A percentile compares a stretch with the other conserved stretches of the same genome.
phyloP scores from a whole-genome alignment of 352 stramenopile genomes.

The Globisporangium cystogenes region DNA sequence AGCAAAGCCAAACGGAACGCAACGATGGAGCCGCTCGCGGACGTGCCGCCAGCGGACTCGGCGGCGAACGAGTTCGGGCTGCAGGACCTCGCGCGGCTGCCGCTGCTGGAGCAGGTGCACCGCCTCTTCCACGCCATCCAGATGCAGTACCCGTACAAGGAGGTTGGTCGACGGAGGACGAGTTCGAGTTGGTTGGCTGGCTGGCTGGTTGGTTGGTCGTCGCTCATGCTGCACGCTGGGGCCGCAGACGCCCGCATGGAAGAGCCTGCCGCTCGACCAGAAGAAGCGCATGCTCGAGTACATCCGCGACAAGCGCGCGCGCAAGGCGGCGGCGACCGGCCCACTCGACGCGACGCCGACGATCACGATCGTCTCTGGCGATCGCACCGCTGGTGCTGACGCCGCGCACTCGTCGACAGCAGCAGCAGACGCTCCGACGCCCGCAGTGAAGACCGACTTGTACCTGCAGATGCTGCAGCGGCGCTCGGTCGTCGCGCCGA shows the following conservation, averaged over 20 bases:
- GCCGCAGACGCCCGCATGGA: constrained; percentile 65
- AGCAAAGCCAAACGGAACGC: too few species aligned
- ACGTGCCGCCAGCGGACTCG: constrained; percentile 8
- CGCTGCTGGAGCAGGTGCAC: constrained; percentile 81
- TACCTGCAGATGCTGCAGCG: constrained; percentile 83
- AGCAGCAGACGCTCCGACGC: not conserved
- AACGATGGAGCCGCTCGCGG: not conserved
- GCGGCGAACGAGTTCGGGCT: constrained; percentile 69
- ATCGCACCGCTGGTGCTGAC: not conserved
- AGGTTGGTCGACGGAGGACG: constrained; percentile 24
- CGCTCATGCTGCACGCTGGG: not conserved
- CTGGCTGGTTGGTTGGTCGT: not conserved
- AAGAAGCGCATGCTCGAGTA: constrained; percentile 81
- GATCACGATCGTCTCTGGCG: not conserved
- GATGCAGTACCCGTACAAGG: constrained; percentile 75
- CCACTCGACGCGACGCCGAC: constrained; percentile 4
- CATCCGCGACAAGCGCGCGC: constrained; percentile 59
- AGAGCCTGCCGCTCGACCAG: constrained; percentile 61
- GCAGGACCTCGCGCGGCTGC: constrained; percentile 49
- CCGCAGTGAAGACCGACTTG: constrained; percentile 42
- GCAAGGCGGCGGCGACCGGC: constrained; percentile 12
- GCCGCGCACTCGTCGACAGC: constrained; percentile 1
- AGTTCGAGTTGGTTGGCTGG: too few species aligned
- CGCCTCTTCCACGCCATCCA: constrained; percentile 82
- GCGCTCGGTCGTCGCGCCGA: constrained; percentile 37